These are phyloP conservation scores for Boletus sensibilis DNA, from an alignment of 768 basidiomycete species.

Conservation along the genomic window DNA sequence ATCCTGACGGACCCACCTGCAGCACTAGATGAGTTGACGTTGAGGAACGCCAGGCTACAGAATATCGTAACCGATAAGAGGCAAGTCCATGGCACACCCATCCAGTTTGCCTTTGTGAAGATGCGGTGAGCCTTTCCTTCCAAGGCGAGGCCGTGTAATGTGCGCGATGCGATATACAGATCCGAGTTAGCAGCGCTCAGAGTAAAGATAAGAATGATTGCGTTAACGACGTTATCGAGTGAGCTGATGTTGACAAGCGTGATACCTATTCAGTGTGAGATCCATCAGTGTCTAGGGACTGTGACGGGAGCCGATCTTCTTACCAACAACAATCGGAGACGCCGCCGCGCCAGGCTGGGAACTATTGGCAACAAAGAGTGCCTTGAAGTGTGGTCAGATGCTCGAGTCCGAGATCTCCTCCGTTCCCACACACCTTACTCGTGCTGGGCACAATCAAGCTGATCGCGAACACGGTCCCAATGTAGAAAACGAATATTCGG, in stretches of 20 bases:
- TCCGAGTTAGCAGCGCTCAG: constrained; percentile 64
- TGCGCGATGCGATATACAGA: constrained; percentile 54
- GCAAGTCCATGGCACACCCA: constrained; percentile 41
- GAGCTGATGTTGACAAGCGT: constrained; percentile 52
- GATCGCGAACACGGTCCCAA: constrained; percentile 70
- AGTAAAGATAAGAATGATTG: constrained; percentile 62
- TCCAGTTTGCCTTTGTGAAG: constrained; percentile 45
- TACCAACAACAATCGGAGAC: constrained; percentile 62
- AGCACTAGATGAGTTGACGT: constrained; percentile 50
- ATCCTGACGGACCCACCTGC: constrained; percentile 38
- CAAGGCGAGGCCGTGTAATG: constrained; percentile 52
- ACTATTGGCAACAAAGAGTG: constrained; percentile 40
- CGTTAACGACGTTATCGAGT: constrained; percentile 53
- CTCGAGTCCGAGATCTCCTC: constrained; percentile 31
- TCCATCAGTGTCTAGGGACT: background rate
- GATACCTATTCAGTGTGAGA: background rate
- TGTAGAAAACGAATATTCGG: constrained; percentile 61
- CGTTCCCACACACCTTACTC: constrained; percentile 37
- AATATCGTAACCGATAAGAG: constrained; percentile 48
- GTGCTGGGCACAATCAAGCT: constrained; percentile 68
- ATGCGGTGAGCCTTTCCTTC: constrained; percentile 50
- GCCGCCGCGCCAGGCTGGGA: constrained; percentile 50
- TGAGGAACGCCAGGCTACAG: constrained; percentile 60
- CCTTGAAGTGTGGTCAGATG: background rate
- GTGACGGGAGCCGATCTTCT: constrained; percentile 33